A percentile compares a stretch with the other conserved stretches of the same genome.
Evolutionary conservation across 805 yeast species (phyloP).

Genomic region (Wickerhamomyces pijperi): DNA sequence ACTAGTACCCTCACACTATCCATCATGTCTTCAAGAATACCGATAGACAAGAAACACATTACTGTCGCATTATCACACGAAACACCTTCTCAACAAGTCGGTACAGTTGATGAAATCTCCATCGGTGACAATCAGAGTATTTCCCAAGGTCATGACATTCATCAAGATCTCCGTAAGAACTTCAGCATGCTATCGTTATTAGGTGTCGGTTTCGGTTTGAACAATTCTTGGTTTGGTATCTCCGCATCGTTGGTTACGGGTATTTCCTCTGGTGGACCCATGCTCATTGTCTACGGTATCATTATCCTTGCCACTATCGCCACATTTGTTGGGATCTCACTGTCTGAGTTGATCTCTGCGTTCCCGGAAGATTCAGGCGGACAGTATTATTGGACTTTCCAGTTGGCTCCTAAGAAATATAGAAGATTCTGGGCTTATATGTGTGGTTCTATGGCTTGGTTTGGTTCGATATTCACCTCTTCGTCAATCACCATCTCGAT

Average conservation of each 20-base stretch:
- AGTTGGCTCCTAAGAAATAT: conserved; percentile 33
- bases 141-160: conserved; percentile 10
- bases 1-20: no score
- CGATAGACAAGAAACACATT: not conserved
- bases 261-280: conserved; percentile 47
- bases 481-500: conserved; percentile 48
- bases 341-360: conserved; percentile 43
- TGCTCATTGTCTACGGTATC: conserved; percentile 45
- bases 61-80: not conserved
- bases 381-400: conserved; percentile 47
- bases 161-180: conserved; percentile 15
- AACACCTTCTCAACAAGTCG: not conserved
- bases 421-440: conserved; percentile 33
- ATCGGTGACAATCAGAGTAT: conserved; percentile 4
- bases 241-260: conserved; percentile 45
- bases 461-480: conserved; percentile 52
- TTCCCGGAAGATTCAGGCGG: conserved; percentile 47
- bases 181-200: conserved; percentile 36
- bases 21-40: not conserved
- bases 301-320: conserved; percentile 39
- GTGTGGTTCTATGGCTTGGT: conserved; percentile 55
- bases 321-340: conserved; percentile 34
- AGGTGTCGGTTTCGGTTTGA: conserved; percentile 50
- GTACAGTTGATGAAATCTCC: conserved; percentile 8
- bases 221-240: conserved; percentile 53